Percentiles rank a stretch among this genome's conserved stretches.
These are phyloP conservation scores for Backusella morwellensis DNA, from an alignment of 192 early-diverging fungal genomes.

Conservation along the genomic window DNA sequence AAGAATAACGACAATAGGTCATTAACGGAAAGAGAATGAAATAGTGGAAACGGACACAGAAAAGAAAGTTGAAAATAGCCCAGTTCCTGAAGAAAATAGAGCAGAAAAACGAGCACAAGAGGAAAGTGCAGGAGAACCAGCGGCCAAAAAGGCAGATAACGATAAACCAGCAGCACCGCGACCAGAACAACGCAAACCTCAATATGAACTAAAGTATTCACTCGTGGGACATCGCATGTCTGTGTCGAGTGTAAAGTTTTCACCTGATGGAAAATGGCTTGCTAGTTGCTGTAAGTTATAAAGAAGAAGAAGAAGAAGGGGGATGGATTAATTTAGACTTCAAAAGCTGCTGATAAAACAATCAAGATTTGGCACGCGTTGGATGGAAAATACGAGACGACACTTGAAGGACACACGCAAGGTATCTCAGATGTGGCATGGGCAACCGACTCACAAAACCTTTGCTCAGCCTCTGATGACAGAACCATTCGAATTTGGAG, in stretches of 20 bases:
- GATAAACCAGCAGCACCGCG: conserved; percentile 12
- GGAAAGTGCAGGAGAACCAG: neutral
- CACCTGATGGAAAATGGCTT: conserved; percentile 96
- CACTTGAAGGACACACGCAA: conserved; percentile 84
- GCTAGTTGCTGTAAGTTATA: conserved; percentile 76
- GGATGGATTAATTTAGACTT: neutral
- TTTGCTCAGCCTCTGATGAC: conserved; percentile 95
- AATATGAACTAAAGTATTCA: conserved; percentile 85
- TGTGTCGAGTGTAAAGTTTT: conserved; percentile 95
- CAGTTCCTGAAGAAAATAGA: neutral
- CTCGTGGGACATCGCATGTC: conserved; percentile 94
- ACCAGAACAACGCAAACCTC: conserved; percentile 53
- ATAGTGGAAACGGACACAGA: neutral
- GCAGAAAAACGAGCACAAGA: conserved; percentile 1
- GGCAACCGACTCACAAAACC: conserved; percentile 85
- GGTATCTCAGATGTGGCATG: conserved; percentile 97
- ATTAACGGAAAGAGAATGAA: neutral
- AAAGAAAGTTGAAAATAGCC: neutral
- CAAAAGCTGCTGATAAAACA: conserved; percentile 91
- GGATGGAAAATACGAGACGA: conserved; percentile 81
- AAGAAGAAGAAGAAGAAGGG: neutral
- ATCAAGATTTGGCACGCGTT: conserved; percentile 91
- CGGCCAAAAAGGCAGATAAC: neutral
- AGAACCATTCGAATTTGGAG: conserved; percentile 94
- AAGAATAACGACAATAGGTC: neutral